Evolutionary conservation across 1,139 yeast species (phyloP), one percentile per base, ranked within the genome.

Genomic region (Hanseniaspora uvarum): DNA sequence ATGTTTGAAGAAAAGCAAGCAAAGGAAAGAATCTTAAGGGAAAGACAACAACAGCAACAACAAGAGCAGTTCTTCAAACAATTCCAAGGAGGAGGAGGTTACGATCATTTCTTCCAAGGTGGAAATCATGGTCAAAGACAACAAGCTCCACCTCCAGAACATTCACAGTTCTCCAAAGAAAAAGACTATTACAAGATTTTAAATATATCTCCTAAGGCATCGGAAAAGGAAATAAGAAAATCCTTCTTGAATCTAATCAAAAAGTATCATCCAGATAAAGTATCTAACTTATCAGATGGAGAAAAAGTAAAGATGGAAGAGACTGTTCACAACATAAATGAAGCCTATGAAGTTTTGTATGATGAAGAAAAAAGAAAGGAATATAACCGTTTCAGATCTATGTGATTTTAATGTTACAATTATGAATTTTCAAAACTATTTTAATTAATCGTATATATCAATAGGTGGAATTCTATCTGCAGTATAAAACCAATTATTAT

Each of bases 391-490:
- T 85, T 57, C 5, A 58, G 61, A 51, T 45, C 19, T 21, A 14
- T 44, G 6, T 44, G 28, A 31, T 24, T 36, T 36, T 36, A 23
- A 19, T 37, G 39, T 16, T 2, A 12, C 4, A 37, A 37, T 7
- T 37, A 19, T 19, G 3, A 19, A 19, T 57, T 58, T 41, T 44
- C 49, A 12, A 31, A 12, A 11, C 14, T 28, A 6, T 28, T n/a
- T 18, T 24, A 16, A 28, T 52, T 59, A 92, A 64, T 89, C 95
- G 68, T 86, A 92, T 55, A 92, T 92, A 66, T 92, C 97, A 56
- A 92, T 80, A 1, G 99, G 99, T 10, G 97, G 96, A 46, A 92
- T 73, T 64, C 95, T 80, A 65, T 92, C 99, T 54, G 94, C 83
- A 61, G 83, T 86, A 72, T 87, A 89, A 67, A 88, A 88, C 97